Evolutionary conservation across 1,139 yeast genomes (phyloP).

Genomic region (Zygoascus sp.): DNA sequence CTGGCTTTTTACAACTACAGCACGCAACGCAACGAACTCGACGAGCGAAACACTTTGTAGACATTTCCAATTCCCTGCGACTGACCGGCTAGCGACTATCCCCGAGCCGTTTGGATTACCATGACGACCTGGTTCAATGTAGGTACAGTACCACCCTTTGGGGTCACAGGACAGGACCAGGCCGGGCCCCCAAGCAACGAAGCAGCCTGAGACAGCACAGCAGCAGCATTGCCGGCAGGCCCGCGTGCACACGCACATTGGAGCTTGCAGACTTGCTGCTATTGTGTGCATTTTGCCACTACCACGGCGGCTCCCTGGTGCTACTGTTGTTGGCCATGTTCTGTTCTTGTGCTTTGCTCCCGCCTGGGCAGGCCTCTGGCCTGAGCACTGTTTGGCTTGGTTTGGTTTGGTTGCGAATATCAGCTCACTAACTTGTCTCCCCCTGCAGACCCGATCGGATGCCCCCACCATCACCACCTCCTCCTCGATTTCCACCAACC

Average conservation of each 20-base stretch:
- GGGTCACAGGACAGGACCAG: neutral
- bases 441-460: neutral
- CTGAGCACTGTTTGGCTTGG: no score
- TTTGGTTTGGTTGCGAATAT: no score
- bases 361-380: no score
- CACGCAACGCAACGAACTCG: neutral
- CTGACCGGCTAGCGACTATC: neutral
- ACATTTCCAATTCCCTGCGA: neutral
- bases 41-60: no score
- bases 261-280: no score
- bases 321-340: no score
- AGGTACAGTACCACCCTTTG: neutral
- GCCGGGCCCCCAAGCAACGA: no score
- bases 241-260: no score
- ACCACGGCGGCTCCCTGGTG: no score
- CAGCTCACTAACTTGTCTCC: neutral
- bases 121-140: conserved; percentile 10
- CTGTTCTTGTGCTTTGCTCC: neutral
- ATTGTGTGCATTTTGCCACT: no score
- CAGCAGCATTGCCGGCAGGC: no score
- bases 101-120: neutral
- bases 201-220: no score
- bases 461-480: conserved; percentile 1
- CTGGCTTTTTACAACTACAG: neutral
- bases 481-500: conserved; percentile 4